Conservation (phyloP, 352 stramenopile species). For the Aphanomyces euteiches region DNA sequence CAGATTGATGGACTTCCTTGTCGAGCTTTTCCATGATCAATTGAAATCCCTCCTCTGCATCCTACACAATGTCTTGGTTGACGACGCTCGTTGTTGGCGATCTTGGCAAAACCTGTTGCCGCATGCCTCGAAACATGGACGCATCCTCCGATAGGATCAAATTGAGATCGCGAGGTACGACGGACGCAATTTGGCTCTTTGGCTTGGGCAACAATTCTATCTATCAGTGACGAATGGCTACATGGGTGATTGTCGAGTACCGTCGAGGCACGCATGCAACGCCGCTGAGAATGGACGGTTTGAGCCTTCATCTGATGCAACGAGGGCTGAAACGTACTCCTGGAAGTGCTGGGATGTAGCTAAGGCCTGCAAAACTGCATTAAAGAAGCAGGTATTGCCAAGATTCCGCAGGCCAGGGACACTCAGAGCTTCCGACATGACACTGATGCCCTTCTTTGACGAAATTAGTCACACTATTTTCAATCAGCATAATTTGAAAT, state of each 20-base stretch:
- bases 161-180: conserved; percentile 15
- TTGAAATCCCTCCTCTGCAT: conserved; percentile 28
- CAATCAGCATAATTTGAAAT: background rate
- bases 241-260: conserved; percentile 32
- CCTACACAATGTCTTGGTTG: background rate
- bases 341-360: conserved; percentile 65
- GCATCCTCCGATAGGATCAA: conserved; percentile 1
- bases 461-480: conserved; percentile 1
- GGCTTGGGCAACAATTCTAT: conserved; percentile 18
- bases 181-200: background rate
- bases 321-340: conserved; percentile 63
- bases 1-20: conserved; percentile 10
- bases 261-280: conserved; percentile 60
- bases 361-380: conserved; percentile 82
- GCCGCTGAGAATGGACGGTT: conserved; percentile 54
- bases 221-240: too few relatives aligned
- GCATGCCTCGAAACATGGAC: conserved; percentile 15
- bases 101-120: conserved; percentile 14
- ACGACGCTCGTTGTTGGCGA: background rate
- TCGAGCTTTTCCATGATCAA: conserved; percentile 29
- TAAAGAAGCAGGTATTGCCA: conserved; percentile 90
- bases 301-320: conserved; percentile 37
- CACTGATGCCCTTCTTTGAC: background rate
- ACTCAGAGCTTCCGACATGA: background rate
- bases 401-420: conserved; percentile 82